Evolutionary conservation across 1,139 yeast genomes (phyloP).

Genomic region (Debaryomyces subglobosus): DNA sequence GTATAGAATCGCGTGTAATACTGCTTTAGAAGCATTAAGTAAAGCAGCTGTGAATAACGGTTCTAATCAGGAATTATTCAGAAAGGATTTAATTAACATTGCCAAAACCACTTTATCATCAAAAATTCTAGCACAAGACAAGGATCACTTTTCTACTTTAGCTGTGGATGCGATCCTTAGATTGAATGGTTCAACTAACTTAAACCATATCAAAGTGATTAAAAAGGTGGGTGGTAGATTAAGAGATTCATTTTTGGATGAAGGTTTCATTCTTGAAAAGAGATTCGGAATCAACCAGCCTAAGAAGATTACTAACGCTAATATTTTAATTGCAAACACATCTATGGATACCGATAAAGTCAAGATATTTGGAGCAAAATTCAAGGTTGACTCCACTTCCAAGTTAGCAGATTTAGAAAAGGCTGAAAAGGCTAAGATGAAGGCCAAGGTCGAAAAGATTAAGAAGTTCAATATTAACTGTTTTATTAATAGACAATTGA

Average conservation of each 20-base stretch:
- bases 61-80: constrained; percentile 61
- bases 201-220: constrained; percentile 91
- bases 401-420: constrained; percentile 94
- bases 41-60: constrained; percentile 79
- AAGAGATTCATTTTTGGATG: constrained; percentile 91
- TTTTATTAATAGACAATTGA: constrained; percentile 92
- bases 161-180: constrained; percentile 95
- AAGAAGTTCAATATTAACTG: constrained; percentile 81
- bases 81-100: constrained; percentile 77
- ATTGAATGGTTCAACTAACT: constrained; percentile 89
- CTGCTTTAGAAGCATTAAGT: constrained; percentile 81
- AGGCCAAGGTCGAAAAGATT: constrained; percentile 83
- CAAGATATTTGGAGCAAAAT: constrained; percentile 95
- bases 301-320: constrained; percentile 78
- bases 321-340: constrained; percentile 90
- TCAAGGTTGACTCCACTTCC: constrained; percentile 92
- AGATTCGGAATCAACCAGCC: constrained; percentile 95
- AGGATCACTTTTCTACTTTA: constrained; percentile 80
- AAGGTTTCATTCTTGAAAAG: constrained; percentile 90
- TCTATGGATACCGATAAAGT: constrained; percentile 98
- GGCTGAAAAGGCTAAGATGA: constrained; percentile 95
- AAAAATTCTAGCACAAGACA: constrained; percentile 92
- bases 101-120: constrained; percentile 94
- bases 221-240: constrained; percentile 93
- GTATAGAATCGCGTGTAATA: constrained; percentile 81